Conservation (phyloP, 2,329 filamentous ascomycete genomes). For the Fusarium robinianum region DNA sequence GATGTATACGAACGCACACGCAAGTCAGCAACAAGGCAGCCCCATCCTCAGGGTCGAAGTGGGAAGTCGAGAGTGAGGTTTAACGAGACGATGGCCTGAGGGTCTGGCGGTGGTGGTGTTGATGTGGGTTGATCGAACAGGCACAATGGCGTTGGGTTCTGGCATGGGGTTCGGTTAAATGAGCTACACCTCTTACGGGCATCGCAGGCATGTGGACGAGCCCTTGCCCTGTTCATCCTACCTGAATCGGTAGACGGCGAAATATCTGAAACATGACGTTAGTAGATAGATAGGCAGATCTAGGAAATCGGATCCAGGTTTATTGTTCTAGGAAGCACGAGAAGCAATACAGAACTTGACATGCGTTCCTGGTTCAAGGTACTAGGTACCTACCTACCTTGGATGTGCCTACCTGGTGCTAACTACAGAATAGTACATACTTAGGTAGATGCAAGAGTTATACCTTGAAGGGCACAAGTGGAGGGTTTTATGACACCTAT, state of each 20-base stretch:
- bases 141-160: constrained; percentile 26
- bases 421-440: too few species aligned
- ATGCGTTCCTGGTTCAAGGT: too few species aligned
- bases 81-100: constrained; percentile 18
- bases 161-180: constrained; percentile 6
- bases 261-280: constrained; percentile 17
- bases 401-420: too few species aligned
- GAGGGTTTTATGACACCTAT: too few species aligned
- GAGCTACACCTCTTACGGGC: constrained; percentile 23
- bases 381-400: too few species aligned
- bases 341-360: too few species aligned
- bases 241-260: background rate
- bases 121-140: constrained; percentile 24
- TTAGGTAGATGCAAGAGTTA: too few species aligned
- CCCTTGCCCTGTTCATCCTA: constrained; percentile 2
- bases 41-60: background rate
- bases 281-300: constrained; percentile 24
- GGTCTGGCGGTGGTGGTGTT: constrained; percentile 27
- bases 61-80: constrained; percentile 5
- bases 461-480: too few species aligned
- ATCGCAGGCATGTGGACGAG: constrained; percentile 10
- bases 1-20: too few species aligned
- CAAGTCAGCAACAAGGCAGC: constrained; percentile 3
- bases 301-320: too few species aligned
- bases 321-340: too few species aligned